Percentiles rank a stretch among this genome's conserved stretches.
Conservation (phyloP, 2,329 filamentous ascomycete species). For the Hymenoscyphus albidus region DNA sequence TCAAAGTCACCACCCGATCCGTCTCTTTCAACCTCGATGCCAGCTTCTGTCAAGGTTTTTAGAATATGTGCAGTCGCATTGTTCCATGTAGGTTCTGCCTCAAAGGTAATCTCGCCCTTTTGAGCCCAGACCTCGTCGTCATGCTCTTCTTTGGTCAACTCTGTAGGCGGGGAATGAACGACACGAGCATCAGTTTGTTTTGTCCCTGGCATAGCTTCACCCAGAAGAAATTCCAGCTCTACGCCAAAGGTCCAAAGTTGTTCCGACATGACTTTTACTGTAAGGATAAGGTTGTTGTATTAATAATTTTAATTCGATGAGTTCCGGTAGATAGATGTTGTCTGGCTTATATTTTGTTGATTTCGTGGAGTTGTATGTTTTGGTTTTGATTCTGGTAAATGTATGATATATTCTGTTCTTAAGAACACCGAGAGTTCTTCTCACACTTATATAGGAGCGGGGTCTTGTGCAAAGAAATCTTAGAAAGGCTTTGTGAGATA, state of each 20-base stretch:
- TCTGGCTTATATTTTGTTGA: neutral
- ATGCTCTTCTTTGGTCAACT: neutral
- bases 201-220: neutral
- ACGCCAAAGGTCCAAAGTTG: slow-evolving; percentile 26
- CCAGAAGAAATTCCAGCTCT: slow-evolving; percentile 26
- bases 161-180: neutral
- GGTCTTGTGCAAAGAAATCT: neutral
- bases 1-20: neutral
- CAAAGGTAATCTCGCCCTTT: neutral
- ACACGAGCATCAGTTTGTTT: neutral
- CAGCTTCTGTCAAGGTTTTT: neutral
- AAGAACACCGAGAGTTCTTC: too few species aligned
- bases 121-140: neutral
- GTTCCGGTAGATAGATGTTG: neutral
- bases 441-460: too few species aligned
- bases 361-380: too few species aligned
- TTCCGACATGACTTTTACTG: neutral
- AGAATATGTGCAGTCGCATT: neutral
- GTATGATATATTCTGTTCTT: too few species aligned
- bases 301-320: neutral
- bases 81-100: neutral
- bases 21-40: neutral
- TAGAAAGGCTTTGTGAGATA: neutral
- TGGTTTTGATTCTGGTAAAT: too few species aligned
- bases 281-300: neutral